A percentile compares a stretch with the other conserved stretches of the same genome.
These are phyloP conservation scores for Licmophora abbreviata DNA, from an alignment of 108 stramenopile species.

Conservation along the genomic window DNA sequence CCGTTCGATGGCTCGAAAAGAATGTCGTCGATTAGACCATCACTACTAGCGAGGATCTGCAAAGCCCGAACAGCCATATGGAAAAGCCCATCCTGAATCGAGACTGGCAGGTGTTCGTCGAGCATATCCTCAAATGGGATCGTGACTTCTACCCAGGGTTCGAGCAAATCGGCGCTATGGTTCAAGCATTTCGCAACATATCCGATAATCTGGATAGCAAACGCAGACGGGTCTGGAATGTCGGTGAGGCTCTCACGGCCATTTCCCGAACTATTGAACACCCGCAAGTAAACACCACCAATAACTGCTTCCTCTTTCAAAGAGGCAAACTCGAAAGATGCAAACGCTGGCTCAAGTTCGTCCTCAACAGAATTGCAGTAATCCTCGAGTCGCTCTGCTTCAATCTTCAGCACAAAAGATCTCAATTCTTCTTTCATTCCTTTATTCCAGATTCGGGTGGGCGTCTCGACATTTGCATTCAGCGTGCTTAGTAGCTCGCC, in stretches of 20 bases:
- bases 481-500: conserved; percentile 46
- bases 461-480: conserved; percentile 54
- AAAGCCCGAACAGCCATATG: conserved; percentile 32
- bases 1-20: conserved; percentile 12
- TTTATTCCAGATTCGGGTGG: conserved; percentile 61
- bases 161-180: conserved; percentile 12
- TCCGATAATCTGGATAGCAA: conserved; percentile 31
- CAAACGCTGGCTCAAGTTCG: conserved; percentile 14
- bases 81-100: conserved; percentile 34
- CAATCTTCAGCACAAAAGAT: conserved; percentile 26
- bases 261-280: conserved; percentile 46
- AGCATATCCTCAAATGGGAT: not conserved
- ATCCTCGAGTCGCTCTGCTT: conserved; percentile 19
- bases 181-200: conserved; percentile 33
- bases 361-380: conserved; percentile 19
- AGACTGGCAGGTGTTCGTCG: not conserved
- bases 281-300: conserved; percentile 60
- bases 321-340: conserved; percentile 28
- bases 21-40: conserved; percentile 45
- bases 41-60: conserved; percentile 23
- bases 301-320: conserved; percentile 50
- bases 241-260: conserved; percentile 38
- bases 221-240: conserved; percentile 26
- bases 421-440: conserved; percentile 59
- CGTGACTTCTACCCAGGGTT: conserved; percentile 7